phyloP scores from a whole-genome alignment of 176 grass and related monocot genomes.

The Coix lacrymajobi region DNA sequence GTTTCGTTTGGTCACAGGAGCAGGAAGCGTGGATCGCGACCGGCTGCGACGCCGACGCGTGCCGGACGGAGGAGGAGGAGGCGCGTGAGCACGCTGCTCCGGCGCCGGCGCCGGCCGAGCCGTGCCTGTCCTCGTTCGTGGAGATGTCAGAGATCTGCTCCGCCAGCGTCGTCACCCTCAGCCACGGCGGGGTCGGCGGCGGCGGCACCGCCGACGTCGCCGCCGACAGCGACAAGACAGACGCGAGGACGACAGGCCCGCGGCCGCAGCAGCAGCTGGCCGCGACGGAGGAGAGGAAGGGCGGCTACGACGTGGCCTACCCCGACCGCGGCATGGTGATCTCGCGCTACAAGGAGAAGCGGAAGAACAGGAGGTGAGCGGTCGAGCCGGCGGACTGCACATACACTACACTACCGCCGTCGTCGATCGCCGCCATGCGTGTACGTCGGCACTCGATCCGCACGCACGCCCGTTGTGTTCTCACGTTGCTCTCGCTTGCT shows the following conservation, averaged over 20 bases:
- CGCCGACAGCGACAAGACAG: not conserved
- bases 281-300: not conserved
- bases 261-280: not conserved
- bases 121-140: constrained; percentile 39
- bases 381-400: no score
- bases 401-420: not conserved
- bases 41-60: not conserved
- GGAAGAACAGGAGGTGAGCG: constrained; percentile 82
- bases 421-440: not conserved
- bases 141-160: constrained; percentile 43
- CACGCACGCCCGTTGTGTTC: not conserved
- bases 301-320: constrained; percentile 39
- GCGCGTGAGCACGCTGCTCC: constrained; percentile 8
- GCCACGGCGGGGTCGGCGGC: not conserved
- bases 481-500: not conserved
- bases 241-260: not conserved
- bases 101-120: constrained; percentile 27
- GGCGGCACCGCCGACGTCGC: not conserved
- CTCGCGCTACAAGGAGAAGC: constrained; percentile 91
- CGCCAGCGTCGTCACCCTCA: not conserved
- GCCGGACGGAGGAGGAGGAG: not conserved
- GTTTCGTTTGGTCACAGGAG: constrained; percentile 18
- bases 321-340: constrained; percentile 63
- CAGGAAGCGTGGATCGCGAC: constrained; percentile 15
- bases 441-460: not conserved